Evolutionary conservation across 371 early-diverging fungal species (phyloP), one percentile per base, ranked within the genome.

Genomic region (Rhizopus microsporus): DNA sequence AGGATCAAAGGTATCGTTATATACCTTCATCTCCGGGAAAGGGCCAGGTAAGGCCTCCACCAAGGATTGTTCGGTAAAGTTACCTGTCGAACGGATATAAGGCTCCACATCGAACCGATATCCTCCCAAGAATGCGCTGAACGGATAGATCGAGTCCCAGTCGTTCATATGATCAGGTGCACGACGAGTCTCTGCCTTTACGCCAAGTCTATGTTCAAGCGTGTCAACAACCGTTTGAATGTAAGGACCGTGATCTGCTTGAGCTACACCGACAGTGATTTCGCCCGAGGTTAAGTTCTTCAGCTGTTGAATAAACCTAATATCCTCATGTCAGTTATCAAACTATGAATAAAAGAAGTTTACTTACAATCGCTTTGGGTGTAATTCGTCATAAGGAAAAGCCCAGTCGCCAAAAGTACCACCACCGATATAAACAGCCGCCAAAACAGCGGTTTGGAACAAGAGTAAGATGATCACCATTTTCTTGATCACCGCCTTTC

Each of bases 141-240:
- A 87, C 3, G 91, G 91, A 63, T 83, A 87, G 13, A 90, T 71
- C 0, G 84, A 77, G 16, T 81, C 77, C 86, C 85, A 88, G 16
- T 86, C 84, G 29, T 74, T 76, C 35, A 75, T 78, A 34, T 81
- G 74, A 12, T 57, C 51, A 4, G 50, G 32, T 23, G 69, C 56
- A 8, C 55, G 63, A 33, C 81, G 74, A 38, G 53, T 51, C 54
- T 74, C 74, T 2, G 77, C 72, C 29, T 45, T 52, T 9, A 75
- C 67, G 2, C 60, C 68, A 7, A 83, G 68, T 38, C 74, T 51
- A 1, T 71, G 42, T 50, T 83, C 83, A 2, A 85, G 44, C 0
- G 73, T 57, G 0, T 75, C 56, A 12, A 82, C 67, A 6, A 87
- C 69, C 1, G 70, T 66, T 1, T 75, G 71, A 32, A 82, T 69